These are phyloP conservation scores for Linderina pennispora DNA, from an alignment of 192 early-diverging fungal genomes.

Conservation along the genomic window DNA sequence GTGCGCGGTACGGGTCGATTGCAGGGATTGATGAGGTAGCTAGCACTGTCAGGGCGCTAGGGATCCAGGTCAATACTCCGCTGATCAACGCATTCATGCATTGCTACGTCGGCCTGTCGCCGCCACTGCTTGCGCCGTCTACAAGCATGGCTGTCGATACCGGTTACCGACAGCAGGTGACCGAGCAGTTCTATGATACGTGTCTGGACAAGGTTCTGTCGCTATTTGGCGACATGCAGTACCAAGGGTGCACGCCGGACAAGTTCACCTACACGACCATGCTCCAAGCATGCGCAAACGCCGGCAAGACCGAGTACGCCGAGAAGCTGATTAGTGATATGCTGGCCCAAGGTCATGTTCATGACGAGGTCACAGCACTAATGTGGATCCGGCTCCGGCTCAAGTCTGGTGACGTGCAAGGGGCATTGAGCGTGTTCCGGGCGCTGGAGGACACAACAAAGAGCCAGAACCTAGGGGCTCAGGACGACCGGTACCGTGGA, in stretches of 20 bases:
- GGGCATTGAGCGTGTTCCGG: constrained; percentile 13
- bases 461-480: constrained; percentile 2
- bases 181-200: constrained; percentile 3
- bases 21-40: constrained; percentile 11
- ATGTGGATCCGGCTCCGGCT: constrained; percentile 22
- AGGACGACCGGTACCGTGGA: constrained; percentile 5
- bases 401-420: constrained; percentile 4
- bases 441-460: constrained; percentile 7
- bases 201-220: constrained; percentile 9
- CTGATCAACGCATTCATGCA: constrained; percentile 8
- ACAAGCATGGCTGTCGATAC: neutral
- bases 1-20: constrained; percentile 4
- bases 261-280: constrained; percentile 8
- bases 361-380: constrained; percentile 8
- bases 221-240: constrained; percentile 18
- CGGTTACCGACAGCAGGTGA: neutral
- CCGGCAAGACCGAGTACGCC: constrained; percentile 3
- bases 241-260: constrained; percentile 3
- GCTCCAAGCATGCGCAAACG: constrained; percentile 9
- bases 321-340: constrained; percentile 16
- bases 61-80: neutral
- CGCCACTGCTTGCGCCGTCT: constrained; percentile 1
- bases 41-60: constrained; percentile 2
- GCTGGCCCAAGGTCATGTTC: constrained; percentile 1
- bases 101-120: constrained; percentile 5